Base-by-base conservation (phyloP, 108 stramenopile species). In the Cyclostephanos tholiformis region DNA sequence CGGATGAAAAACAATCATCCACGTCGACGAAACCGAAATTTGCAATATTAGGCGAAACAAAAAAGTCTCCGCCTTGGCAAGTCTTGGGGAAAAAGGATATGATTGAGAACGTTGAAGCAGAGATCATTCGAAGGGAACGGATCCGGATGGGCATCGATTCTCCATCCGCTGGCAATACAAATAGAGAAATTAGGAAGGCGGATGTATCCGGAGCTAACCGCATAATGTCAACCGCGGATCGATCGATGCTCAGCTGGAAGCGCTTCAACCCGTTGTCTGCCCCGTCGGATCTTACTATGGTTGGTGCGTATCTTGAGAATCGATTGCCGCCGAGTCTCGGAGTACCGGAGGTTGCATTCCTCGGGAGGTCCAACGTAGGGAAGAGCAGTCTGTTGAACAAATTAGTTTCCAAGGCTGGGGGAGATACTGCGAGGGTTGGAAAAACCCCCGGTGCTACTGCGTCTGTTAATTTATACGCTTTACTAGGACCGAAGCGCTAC, bases 311-410 rank as follows among this genome's bases (percentile, higher is more conserved):
- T 77, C 56, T 91, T 49, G 79, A 85, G 50, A 82, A 67, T 72
- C 76, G 65, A 51, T 17, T 91, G 16, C 92, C 93, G 26, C 90
- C 90, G 20, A 69, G 74, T 0, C 32, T 91, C 53, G 93, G 93
- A 19, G 90, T 75, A 26, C 83, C 89, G 44, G 97, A 97, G 79
- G 86, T 97, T 19, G 93, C 94, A 49, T 93, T 97, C 74, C 58
- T 95, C 26, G 98, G 98, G 16, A 73, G 96, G 66, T 92, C 90
- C 66, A 98, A 98, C 78, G 97, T 97, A 26, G 98, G 98, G 19
- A 98, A 97, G 75, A 90, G 88, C 23, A 85, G 84, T 35, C 77
- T 98, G 38, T 71, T 98, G 58, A 97, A 96, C 55, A 69, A 50
- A 36, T 64, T 80, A 19, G 75, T 75, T 11, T 69, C 68, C 36